A percentile compares a stretch with the other conserved stretches of the same genome.
These are phyloP conservation scores for Gossypium herbaceum DNA, from an alignment of 345 rosid species.

Conservation along the genomic window DNA sequence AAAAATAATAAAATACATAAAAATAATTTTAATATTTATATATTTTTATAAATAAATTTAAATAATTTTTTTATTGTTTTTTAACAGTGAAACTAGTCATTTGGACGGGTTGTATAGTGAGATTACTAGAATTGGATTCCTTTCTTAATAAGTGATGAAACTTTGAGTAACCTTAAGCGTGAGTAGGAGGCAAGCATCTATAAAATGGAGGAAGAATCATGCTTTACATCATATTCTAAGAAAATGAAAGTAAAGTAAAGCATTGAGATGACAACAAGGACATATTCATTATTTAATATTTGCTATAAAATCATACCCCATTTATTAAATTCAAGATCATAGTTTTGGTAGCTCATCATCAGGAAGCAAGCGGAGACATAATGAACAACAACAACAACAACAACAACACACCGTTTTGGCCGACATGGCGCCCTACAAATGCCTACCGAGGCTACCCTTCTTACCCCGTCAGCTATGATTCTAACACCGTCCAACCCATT, in stretches of 20 bases:
- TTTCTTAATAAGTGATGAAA: not conserved
- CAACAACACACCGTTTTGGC: not conserved
- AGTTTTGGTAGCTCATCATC: not conserved
- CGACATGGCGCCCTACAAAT: not conserved
- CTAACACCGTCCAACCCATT: not conserved
- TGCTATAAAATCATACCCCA: not conserved
- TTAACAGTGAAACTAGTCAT: too few species aligned
- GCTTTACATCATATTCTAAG: conserved; percentile 5
- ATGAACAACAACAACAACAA: not conserved
- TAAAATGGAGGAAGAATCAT: conserved; percentile 11
- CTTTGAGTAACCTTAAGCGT: not conserved
- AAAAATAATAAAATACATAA: too few species aligned
- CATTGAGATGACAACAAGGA: conserved; percentile 8
- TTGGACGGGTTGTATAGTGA: not conserved
- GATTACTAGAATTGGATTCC: conserved; percentile 6
- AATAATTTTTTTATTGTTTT: too few species aligned
- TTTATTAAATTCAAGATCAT: not conserved
- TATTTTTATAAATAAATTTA: too few species aligned
- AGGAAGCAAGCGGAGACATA: not conserved
- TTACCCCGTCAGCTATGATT: not conserved
- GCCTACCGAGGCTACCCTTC: not conserved
- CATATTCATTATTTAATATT: conserved; percentile 1
- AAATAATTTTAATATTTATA: too few species aligned
- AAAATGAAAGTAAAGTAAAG: not conserved
- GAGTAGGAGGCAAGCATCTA: conserved; percentile 1